Base-by-base conservation (phyloP, 257 asterid species). In the Jasminum sambac region DNA sequence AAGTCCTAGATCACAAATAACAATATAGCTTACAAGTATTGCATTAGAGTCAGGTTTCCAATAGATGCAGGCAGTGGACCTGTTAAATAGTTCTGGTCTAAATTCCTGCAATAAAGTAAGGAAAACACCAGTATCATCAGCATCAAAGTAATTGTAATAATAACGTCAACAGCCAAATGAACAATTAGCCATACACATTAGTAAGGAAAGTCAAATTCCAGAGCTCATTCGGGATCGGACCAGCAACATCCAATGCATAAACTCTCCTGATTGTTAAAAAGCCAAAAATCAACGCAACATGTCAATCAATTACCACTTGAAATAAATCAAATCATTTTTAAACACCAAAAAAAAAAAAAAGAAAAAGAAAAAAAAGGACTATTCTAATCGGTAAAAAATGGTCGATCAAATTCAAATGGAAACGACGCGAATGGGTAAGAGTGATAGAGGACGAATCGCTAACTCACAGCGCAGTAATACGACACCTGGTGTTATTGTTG, bases 61-160 rank as follows among this genome's bases (percentile, higher is more conserved):
- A 89, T 72, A 34, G 87, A 80, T 62, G 93, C 74, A 42, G 96
- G 75, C 17, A 91, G 25, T 11, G 83, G 83, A 74, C 96, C 96
- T 5, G 86, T 84, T 72, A 91, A 79, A 72, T 68, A 84, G 82
- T 91, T 91, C 75, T 78, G 82, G 4, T 17, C 80, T 81, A 91
- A 74, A 68, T 85, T 63, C 73, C 97, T 89, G 87, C 76, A 77
- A 48, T 61, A 39, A 59, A 42, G n/a, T 11, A 9, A 67, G 17
- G 62, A 46, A 62, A 44, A 19, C 1, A 11, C 17, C 69, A 11
- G 40, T 19, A 63, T 24, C 69, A 61, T 26, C 72, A 68, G 9
- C 41, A 68, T 2, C 21, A 4, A 14, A 24, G 36, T 30, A n/a
- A n/a, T n/a, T n/a, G 52, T 37, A 44, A 44, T 3, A 62, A 19